Evolutionary conservation across 2,329 filamentous ascomycete genomes (phyloP).

Genomic region (Xylaria digitata): DNA sequence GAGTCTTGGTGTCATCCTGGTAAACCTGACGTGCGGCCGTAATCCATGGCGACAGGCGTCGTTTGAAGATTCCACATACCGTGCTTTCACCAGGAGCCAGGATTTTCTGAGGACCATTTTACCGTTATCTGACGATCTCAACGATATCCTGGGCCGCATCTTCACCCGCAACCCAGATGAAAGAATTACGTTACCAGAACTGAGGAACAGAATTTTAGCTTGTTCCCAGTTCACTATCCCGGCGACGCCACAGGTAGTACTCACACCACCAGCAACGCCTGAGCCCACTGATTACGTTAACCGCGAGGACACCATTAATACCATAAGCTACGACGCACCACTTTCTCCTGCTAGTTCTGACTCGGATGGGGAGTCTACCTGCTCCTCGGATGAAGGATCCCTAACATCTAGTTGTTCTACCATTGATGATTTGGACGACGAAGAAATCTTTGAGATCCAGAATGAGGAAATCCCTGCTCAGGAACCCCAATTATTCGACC

Average conservation of each 20-base stretch:
- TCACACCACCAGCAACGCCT: conserved; percentile 58
- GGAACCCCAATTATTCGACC: conserved; percentile 58
- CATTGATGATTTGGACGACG: conserved; percentile 62
- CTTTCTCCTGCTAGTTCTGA: conserved; percentile 63
- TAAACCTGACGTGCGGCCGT: conserved; percentile 96
- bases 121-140: conserved; percentile 88
- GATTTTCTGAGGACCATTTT: conserved; percentile 94
- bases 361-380: conserved; percentile 56
- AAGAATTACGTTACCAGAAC: conserved; percentile 82
- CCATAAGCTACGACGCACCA: conserved; percentile 58
- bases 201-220: conserved; percentile 79
- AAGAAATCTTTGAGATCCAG: conserved; percentile 57
- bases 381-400: conserved; percentile 66
- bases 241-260: conserved; percentile 51
- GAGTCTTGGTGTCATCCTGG: conserved; percentile 97
- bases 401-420: conserved; percentile 65
- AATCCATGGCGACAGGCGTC: conserved; percentile 99
- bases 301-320: conserved; percentile 59
- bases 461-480: conserved; percentile 57
- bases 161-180: conserved; percentile 88
- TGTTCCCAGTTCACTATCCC: conserved; percentile 79
- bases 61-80: conserved; percentile 92
- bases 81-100: conserved; percentile 84
- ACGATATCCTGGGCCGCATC: conserved; percentile 85
- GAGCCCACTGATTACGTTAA: conserved; percentile 60